Base-by-base conservation (phyloP, 2,329 filamentous ascomycete species). In the Alternaria longipes region DNA sequence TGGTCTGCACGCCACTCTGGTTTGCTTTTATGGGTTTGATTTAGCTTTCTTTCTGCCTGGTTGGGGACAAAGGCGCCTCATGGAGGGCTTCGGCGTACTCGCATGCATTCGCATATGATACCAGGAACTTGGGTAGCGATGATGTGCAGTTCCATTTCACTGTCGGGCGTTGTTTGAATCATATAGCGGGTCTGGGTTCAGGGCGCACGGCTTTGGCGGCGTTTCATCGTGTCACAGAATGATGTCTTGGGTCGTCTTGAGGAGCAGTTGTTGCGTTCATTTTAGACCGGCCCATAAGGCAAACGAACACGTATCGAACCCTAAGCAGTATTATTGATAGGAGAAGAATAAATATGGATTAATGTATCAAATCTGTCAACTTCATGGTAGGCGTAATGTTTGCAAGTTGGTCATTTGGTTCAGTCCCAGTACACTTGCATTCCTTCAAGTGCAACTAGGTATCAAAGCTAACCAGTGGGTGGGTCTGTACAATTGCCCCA, bases 61-160 rank as follows among this genome's bases (percentile, higher is more conserved):
- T 36, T 38, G 32, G 46, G 46, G 20, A 50, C 16, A 50, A 50
- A 20, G 46, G 46, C 30, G 46, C 46, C 28, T 49, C 46, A 52
- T 52, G 20, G 11, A 40, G 6, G 49, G 24, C 49, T 41, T 38
- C 16, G 50, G 50, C 46, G 50, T 34, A 41, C 36, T 40, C 64
- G 67, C 62, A 60, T 28, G 47, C 61, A 63, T 64, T 56, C 63
- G 63, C 65, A 66, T 68, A 68, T 65, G 65, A 69, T 69, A 69
- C 67, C 67, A 68, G 60, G 58, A 41, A 42, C 56, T 56, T 49
- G 30, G 51, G 34, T 34, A 46, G 46, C 45, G 26, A 32, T 20
- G 45, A 49, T 18, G 20, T 51, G 22, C 30, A 50, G 20, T 51
- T 51, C 34, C 4, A 30, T 41, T 18, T 41, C 36, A 53, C 30